A percentile compares a stretch with the other conserved stretches of the same genome.
Conservation (phyloP, 768 basidiomycete genomes). For the Lentinula aciculospora region DNA sequence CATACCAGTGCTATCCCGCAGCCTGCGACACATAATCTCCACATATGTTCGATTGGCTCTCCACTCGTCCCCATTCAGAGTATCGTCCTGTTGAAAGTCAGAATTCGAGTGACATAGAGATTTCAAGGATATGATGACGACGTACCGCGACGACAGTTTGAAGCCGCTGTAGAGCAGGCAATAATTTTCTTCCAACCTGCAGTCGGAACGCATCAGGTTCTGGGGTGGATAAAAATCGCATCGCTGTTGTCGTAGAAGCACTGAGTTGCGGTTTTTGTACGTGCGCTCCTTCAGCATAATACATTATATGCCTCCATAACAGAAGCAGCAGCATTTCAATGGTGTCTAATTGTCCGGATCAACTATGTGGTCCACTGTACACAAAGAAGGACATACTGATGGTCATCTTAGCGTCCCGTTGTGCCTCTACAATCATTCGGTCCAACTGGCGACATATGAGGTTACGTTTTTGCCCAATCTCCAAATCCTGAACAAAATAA, state of each 20-base stretch:
- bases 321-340: conserved; percentile 77
- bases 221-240: conserved; percentile 52
- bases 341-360: conserved; percentile 36
- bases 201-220: conserved; percentile 54
- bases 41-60: conserved; percentile 65
- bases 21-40: conserved; percentile 67
- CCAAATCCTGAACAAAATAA: conserved; percentile 57
- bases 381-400: conserved; percentile 38
- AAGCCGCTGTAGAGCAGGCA: conserved; percentile 49
- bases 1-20: conserved; percentile 60
- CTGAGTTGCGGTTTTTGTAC: conserved; percentile 18
- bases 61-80: conserved; percentile 46
- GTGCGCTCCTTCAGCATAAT: conserved; percentile 46
- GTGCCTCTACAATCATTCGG: conserved; percentile 31
- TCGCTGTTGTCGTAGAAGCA: conserved; percentile 30
- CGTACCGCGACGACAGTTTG: conserved; percentile 45
- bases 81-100: conserved; percentile 28
- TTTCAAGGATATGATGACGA: too few relatives aligned
- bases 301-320: conserved; percentile 73
- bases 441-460: conserved; percentile 61
- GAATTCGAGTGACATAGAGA: conserved; percentile 9
- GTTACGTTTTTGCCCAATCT: conserved; percentile 62
- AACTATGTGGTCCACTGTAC: neutral
- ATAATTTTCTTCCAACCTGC: conserved; percentile 52
- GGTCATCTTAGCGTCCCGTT: conserved; percentile 44